These are phyloP conservation scores for Diddensiella transvaalensis DNA, from an alignment of 805 yeast genomes.

Conservation along the genomic window DNA sequence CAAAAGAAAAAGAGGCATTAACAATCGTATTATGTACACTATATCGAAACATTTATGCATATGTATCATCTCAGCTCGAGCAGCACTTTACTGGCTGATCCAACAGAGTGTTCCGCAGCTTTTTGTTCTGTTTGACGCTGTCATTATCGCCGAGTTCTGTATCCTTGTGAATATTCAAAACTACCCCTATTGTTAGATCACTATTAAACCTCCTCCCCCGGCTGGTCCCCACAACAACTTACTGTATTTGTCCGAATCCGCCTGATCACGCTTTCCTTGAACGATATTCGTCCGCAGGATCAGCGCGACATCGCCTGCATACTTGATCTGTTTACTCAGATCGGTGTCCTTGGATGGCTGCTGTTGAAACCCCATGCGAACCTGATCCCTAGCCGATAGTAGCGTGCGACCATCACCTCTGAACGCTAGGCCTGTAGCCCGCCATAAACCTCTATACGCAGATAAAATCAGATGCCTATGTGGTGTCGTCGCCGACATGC, in stretches of 20 bases:
- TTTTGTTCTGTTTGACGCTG: conserved; percentile 47
- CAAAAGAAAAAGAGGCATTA: conserved; percentile 15
- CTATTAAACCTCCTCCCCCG: too few species aligned
- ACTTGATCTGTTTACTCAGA: conserved; percentile 47
- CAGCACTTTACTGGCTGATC: conserved; percentile 1
- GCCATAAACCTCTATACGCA: conserved; percentile 28
- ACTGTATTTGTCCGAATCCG: conserved; percentile 26
- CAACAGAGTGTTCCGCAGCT: not conserved
- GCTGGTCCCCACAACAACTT: conserved; percentile 8
- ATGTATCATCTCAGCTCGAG: not conserved
- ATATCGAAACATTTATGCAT: not conserved
- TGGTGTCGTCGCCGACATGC: too few species aligned
- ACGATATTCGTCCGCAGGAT: conserved; percentile 77
- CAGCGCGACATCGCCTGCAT: conserved; percentile 65
- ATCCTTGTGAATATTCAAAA: conserved; percentile 68
- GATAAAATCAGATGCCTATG: too few species aligned
- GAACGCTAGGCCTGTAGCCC: conserved; percentile 35
- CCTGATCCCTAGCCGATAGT: conserved; percentile 19
- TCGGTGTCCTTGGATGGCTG: conserved; percentile 41
- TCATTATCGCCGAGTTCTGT: conserved; percentile 94
- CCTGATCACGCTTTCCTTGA: conserved; percentile 54
- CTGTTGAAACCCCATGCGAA: conserved; percentile 25
- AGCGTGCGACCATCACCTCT: conserved; percentile 21
- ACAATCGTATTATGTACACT: not conserved
- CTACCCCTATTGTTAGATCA: conserved; percentile 14